Evolutionary conservation across 495 filamentous ascomycete species (phyloP), one percentile per base, ranked within the genome.

Genomic region (Saxophila tyrrhenica): DNA sequence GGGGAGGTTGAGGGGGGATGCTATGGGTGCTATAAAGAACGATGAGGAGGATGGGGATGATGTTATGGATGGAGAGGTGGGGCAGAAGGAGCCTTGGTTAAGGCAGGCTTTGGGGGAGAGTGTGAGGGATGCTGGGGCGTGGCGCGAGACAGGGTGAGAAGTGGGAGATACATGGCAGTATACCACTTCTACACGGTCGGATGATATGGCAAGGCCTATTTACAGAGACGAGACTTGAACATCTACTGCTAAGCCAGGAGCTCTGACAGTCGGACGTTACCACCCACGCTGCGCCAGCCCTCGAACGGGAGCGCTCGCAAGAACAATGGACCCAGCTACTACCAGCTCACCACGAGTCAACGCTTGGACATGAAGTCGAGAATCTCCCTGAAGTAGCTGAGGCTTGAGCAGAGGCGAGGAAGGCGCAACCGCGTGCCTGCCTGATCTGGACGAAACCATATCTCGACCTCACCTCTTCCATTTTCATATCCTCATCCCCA

Each of bases 1-100:
- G 64, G 74, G 84, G 61, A 71, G 72, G 47, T 88, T 84, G 25
- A 72, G 78, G 60, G 64, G 69, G 23, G 75, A 79, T 42, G 95
- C 87, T 68, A 64, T 50, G 25, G 54, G 38, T 22, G 56, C 56
- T 43, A 54, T 56, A 42, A 43, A 21, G 20, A 13, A 22, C 5
- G 23, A 22, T 32, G 35, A 2, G 1, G 61, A 48, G 24, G 52
- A 61, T 25, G 61, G 57, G 19, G 47, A 29, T 13, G 50, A 55
- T 48, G 52, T 58, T 25, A 57, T 57, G 19, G 47, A 29, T 5
- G 50, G 55, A 43, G 43, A 29, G 39, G 39, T 48, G 19, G 58
- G 46, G 8, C n/a, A 20, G n/a, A 44, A 11, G 7, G 45, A 7
- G n/a, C 55, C 55, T 15, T 62, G 59, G 59, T 22, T 62, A 44